Percentiles rank a stretch among this genome's conserved stretches.
These are phyloP conservation scores for Zygoascus sp. DNA, from an alignment of 1,139 yeast genomes.

Conservation along the genomic window DNA sequence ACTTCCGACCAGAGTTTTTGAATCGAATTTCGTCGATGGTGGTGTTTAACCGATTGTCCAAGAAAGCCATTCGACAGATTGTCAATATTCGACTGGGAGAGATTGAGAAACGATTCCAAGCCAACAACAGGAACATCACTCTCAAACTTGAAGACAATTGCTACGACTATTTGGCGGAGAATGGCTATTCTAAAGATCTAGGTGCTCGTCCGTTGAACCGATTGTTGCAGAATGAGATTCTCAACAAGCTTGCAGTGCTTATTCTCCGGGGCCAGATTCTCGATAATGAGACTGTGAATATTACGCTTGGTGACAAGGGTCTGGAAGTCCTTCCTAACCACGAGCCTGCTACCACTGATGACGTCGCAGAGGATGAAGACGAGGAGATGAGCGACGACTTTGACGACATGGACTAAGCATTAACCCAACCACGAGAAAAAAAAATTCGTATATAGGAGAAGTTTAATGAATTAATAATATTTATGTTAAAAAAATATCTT, in stretches of 20 bases:
- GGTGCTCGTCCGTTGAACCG: conserved; percentile 98
- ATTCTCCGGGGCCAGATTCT: conserved; percentile 79
- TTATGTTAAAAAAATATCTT: not conserved
- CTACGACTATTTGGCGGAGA: conserved; percentile 60
- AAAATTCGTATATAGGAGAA: not conserved
- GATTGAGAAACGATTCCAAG: conserved; percentile 77
- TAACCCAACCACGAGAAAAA: no score
- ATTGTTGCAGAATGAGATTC: conserved; percentile 79
- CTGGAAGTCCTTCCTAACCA: conserved; percentile 84
- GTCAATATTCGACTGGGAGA: conserved; percentile 79
- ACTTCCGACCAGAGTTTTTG: conserved; percentile 95
- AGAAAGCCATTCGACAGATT: conserved; percentile 87
- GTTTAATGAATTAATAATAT: not conserved
- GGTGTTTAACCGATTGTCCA: conserved; percentile 85
- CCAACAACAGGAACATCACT: conserved; percentile 70
- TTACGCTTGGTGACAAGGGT: conserved; percentile 56
- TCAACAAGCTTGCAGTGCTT: conserved; percentile 84
- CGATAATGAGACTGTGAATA: conserved; percentile 79
- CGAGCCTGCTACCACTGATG: conserved; percentile 54
- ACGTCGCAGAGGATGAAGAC: conserved; percentile 51
- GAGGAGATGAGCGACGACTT: conserved; percentile 18
- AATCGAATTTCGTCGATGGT: conserved; percentile 93
- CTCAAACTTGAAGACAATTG: conserved; percentile 71
- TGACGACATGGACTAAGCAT: conserved; percentile 9
- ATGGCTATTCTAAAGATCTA: conserved; percentile 88